Evolutionary conservation across 1,139 yeast species (phyloP).

Genomic region (Nakaseomyces sp.): DNA sequence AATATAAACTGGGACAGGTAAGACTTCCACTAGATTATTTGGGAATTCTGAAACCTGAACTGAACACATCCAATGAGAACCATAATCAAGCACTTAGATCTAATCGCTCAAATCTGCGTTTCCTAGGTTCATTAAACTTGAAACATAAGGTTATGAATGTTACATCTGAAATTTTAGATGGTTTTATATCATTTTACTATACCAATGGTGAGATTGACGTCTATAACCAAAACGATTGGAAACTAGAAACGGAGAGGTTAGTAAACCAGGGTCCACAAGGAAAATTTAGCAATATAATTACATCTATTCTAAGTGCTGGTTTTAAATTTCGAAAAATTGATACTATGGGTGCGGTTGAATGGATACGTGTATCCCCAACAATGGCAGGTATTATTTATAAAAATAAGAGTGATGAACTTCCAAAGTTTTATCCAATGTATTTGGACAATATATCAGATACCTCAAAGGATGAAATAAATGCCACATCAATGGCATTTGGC

Average conservation of each 20-base stretch:
- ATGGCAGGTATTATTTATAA: conserved; percentile 29
- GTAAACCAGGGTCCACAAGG: conserved; percentile 18
- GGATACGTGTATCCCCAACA: conserved; percentile 29
- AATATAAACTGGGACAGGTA: conserved; percentile 18
- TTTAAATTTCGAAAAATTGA: conserved; percentile 22
- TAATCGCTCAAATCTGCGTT: conserved; percentile 16
- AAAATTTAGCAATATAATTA: conserved; percentile 23
- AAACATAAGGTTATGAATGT: conserved; percentile 20
- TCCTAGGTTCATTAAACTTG: conserved; percentile 15
- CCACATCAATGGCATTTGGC: conserved; percentile 30
- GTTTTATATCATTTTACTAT: conserved; percentile 24
- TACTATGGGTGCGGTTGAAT: conserved; percentile 20
- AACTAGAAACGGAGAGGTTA: conserved; percentile 22
- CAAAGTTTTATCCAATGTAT: conserved; percentile 19
- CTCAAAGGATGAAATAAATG: conserved; percentile 21
- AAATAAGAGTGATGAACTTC: conserved; percentile 13
- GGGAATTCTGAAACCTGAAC: conserved; percentile 16
- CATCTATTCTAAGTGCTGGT: conserved; percentile 28
- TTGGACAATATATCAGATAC: conserved; percentile 14
- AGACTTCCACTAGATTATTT: conserved; percentile 17
- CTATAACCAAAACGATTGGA: conserved; percentile 29
- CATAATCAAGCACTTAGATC: conserved; percentile 12
- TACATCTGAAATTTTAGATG: conserved; percentile 25
- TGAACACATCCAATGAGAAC: conserved; percentile 8
- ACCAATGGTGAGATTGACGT: conserved; percentile 24